Evolutionary conservation across 345 rosid genomes (phyloP).

Genomic region (Citrus glauca): DNA sequence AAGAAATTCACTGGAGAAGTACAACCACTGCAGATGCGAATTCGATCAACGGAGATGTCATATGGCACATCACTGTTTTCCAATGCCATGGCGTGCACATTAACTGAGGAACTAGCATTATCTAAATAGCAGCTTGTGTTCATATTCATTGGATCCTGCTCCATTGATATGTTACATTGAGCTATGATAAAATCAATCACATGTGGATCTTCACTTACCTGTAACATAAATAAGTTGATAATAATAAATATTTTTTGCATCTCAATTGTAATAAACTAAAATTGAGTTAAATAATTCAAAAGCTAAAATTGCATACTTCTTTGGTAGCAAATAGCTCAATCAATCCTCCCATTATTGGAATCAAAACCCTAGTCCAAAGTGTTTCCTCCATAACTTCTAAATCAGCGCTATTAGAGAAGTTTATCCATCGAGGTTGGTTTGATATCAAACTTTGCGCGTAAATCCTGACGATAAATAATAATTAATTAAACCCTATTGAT

Average conservation of each 20-base stretch:
- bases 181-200: constrained; percentile 58
- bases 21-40: constrained; percentile 20
- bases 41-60: constrained; percentile 37
- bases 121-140: constrained; percentile 19
- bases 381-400: constrained; percentile 46
- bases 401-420: constrained; percentile 48
- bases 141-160: constrained; percentile 32
- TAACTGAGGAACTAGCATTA: constrained; percentile 20
- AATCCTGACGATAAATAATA: constrained; percentile 29
- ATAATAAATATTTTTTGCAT: no score
- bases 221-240: not conserved
- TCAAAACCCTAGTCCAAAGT: constrained; percentile 72
- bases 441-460: constrained; percentile 68
- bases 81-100: constrained; percentile 2
- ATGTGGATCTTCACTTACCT: constrained; percentile 77
- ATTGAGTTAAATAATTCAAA: no score
- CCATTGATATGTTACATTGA: constrained; percentile 47
- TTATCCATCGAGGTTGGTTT: constrained; percentile 66
- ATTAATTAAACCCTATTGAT: no score
- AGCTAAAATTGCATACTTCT: constrained; percentile 39
- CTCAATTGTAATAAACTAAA: no score
- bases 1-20: constrained; percentile 34
- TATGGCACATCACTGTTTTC: constrained; percentile 39
- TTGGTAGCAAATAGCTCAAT: constrained; percentile 72
- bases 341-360: constrained; percentile 77